Conservation (phyloP, 2,329 filamentous ascomycete genomes). For the Fusarium sp. region DNA sequence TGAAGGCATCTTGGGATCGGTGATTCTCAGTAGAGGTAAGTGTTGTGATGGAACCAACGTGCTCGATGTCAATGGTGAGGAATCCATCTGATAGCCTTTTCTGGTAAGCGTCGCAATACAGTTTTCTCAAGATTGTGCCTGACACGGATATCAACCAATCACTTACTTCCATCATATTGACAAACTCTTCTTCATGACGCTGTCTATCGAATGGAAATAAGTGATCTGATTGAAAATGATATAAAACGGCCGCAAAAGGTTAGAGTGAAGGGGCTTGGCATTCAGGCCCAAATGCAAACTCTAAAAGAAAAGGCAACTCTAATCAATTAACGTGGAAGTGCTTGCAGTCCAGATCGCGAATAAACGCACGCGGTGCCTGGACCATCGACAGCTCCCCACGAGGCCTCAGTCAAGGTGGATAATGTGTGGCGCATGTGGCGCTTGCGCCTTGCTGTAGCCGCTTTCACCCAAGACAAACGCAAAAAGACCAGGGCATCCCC, state of each 20-base stretch:
- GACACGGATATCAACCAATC: conserved; percentile 9
- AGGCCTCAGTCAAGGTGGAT: neutral
- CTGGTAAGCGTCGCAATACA: conserved; percentile 14
- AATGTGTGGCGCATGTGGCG: conserved; percentile 25
- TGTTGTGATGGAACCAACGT: neutral
- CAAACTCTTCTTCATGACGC: neutral
- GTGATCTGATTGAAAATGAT: neutral
- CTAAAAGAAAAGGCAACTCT: conserved; percentile 12
- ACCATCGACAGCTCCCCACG: neutral
- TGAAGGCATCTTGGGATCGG: conserved; percentile 1
- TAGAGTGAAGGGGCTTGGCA: conserved; percentile 28
- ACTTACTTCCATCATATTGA: neutral
- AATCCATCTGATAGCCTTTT: conserved; percentile 10
- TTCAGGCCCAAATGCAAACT: conserved; percentile 24
- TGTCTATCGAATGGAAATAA: conserved; percentile 2
- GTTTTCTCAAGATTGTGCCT: conserved; percentile 12
- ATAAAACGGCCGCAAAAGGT: conserved; percentile 17
- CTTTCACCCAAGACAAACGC: conserved; percentile 27
- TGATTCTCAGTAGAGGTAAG: neutral
- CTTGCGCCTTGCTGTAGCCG: conserved; percentile 15
- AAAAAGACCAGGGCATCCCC: conserved; percentile 8
- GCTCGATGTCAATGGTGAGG: conserved; percentile 9
- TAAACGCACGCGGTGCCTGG: conserved; percentile 21
- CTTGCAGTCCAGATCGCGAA: conserved; percentile 15
- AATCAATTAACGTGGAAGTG: conserved; percentile 7